A percentile compares a stretch with the other conserved stretches of the same genome.
These are phyloP conservation scores for Adenanthera pavonina DNA, from an alignment of 306 rosid species.

Conservation along the genomic window DNA sequence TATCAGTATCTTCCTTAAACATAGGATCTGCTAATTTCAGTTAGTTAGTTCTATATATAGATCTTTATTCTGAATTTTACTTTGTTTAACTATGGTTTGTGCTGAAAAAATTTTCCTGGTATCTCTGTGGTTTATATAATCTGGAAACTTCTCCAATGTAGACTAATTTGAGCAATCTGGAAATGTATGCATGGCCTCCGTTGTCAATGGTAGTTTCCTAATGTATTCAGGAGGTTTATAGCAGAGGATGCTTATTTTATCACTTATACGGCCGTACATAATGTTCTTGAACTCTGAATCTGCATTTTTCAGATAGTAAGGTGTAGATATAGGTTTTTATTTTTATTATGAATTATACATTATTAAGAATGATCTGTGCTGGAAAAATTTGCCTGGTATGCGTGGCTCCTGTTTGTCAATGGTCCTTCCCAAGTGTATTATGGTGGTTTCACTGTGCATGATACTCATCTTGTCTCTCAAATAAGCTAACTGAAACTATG, in stretches of 20 bases:
- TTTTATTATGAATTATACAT: neutral
- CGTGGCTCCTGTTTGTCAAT: constrained; percentile 69
- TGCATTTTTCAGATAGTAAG: neutral
- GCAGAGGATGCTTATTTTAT: neutral
- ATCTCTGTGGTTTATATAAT: neutral
- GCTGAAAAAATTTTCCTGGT: constrained; percentile 40
- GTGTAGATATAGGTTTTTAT: neutral
- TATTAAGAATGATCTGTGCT: neutral
- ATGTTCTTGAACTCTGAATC: neutral
- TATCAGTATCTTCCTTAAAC: neutral
- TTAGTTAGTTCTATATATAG: neutral
- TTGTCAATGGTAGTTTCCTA: too few relatives aligned
- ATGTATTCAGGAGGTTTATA: neutral
- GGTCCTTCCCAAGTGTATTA: constrained; percentile 71
- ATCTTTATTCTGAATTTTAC: neutral
- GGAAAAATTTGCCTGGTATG: neutral
- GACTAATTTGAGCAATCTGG: neutral
- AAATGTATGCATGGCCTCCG: neutral
- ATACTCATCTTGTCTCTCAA: constrained; percentile 7
- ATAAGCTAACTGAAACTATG: neutral
- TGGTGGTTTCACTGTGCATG: constrained; percentile 55
- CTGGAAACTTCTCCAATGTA: neutral
- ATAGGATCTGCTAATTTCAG: neutral
- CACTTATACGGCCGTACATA: neutral
- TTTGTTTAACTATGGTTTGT: neutral